Percentiles rank a stretch among this genome's conserved stretches.
Conservation (phyloP, 225 moss, liverwort and hornwort species). For the Thuidium tamariscinum region DNA sequence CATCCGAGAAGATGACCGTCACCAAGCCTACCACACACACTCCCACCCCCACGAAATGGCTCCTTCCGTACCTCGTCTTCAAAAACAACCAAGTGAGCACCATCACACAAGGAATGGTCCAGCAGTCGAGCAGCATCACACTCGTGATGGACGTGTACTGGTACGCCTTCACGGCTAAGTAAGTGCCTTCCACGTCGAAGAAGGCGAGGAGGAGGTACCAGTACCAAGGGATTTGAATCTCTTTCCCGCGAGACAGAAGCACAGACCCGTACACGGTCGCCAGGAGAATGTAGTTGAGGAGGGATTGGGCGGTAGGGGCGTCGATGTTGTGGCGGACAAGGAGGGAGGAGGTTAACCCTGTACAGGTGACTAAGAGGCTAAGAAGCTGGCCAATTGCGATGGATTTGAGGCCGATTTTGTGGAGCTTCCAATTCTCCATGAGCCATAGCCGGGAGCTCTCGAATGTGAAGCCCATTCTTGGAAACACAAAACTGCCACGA, state of each 20-base stretch:
- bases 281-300: slow-evolving; percentile 62
- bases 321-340: slow-evolving; percentile 55
- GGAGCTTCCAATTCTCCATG: background rate
- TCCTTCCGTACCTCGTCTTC: slow-evolving; percentile 40
- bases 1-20: slow-evolving; percentile 77
- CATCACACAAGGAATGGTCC: slow-evolving; percentile 84
- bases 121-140: slow-evolving; percentile 93
- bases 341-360: slow-evolving; percentile 62
- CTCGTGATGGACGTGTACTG: slow-evolving; percentile 91
- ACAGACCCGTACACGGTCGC: slow-evolving; percentile 38
- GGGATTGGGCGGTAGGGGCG: slow-evolving; percentile 59
- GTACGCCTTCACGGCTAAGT: slow-evolving; percentile 69
- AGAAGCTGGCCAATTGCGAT: slow-evolving; percentile 63
- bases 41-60: slow-evolving; percentile 59
- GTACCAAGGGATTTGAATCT: slow-evolving; percentile 44
- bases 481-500: background rate
- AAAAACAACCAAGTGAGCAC: slow-evolving; percentile 56
- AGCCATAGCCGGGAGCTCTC: slow-evolving; percentile 2
- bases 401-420: slow-evolving; percentile 16
- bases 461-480: background rate
- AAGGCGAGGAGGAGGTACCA: slow-evolving; percentile 60
- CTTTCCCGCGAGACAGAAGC: slow-evolving; percentile 28
- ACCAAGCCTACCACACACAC: slow-evolving; percentile 63
- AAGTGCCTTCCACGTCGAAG: slow-evolving; percentile 77
- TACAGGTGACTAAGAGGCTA: slow-evolving; percentile 54